Base-by-base conservation (phyloP, 306 rosid genomes). In the Oemleria cerasiformis region DNA sequence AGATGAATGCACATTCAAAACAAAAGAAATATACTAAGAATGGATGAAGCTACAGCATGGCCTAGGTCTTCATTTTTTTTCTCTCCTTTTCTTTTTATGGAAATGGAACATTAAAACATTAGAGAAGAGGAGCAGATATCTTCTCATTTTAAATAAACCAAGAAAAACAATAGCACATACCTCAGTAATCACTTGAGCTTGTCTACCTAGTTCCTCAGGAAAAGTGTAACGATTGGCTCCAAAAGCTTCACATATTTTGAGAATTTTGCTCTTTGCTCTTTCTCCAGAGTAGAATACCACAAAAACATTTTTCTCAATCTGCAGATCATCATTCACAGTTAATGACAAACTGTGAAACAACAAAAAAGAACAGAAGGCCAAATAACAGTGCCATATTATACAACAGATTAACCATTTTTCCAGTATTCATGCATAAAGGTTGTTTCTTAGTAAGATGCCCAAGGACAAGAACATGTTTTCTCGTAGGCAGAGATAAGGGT, bases 201-300 rank as follows among this genome's bases (percentile, higher is more conserved):
- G 90, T 75, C 67, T 83, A 38, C 77, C 39, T 45, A 83, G 68
- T 36, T 81, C 97, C 85, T 94, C 98, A 13, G 85, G 63, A 77
- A 91, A 94, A 54, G 98, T 88, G 80, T 94, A 94, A 48, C 98
- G 98, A 85, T 91, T 91, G 45, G 98, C 98, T 63, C 95, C 92
- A 83, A 94, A 94, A 44, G 98, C 98, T 13, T 94, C 97, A 71
- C 98, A 94, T 78, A 94, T 91, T 83, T 94, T 94, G 72, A 94
- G 95, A 84, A 94, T 84, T 81, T 94, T 94, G 79, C 81, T 79
- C 86, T 85, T 91, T 70, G 83, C 90, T 86, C 85, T 91, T 87
- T 91, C 98, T 60, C 95, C 96, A 19, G 97, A 90, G 67, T 87
- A 91, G 85, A 94, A 91, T 79, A 87, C 88, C 48, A 87, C 86